Conservation (phyloP, 2,329 filamentous ascomycete genomes). For the Cercospora berteroae region DNA sequence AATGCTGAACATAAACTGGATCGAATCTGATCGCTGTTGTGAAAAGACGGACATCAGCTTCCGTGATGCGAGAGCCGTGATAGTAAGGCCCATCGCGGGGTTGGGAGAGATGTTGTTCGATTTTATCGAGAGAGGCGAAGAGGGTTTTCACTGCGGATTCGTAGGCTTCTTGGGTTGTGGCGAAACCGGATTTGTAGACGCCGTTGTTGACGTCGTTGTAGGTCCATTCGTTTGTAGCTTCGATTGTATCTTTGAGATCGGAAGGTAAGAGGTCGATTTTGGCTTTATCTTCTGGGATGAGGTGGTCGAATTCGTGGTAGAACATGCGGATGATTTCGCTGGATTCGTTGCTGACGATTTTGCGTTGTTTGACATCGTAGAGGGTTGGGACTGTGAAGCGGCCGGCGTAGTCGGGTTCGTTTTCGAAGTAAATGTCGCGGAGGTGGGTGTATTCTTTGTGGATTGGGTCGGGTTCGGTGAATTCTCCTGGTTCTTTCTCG, state of each 20-base stretch:
- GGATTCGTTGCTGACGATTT: constrained; percentile 88
- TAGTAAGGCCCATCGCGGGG: constrained; percentile 45
- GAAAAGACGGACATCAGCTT: constrained; percentile 53
- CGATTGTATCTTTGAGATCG: constrained; percentile 46
- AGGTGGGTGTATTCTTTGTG: constrained; percentile 69
- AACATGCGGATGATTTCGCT: constrained; percentile 92
- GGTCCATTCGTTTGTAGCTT: constrained; percentile 53
- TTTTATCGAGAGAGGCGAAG: constrained; percentile 50
- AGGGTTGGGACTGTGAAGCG: constrained; percentile 86
- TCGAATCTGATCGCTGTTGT: constrained; percentile 64
- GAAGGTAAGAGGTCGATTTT: constrained; percentile 48
- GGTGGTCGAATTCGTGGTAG: constrained; percentile 70
- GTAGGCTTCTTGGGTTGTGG: constrained; percentile 54
- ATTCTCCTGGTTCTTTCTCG: constrained; percentile 58
- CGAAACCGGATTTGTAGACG: constrained; percentile 54
- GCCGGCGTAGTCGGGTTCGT: constrained; percentile 68
- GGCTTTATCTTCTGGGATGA: constrained; percentile 46
- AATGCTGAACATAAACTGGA: constrained; percentile 56
- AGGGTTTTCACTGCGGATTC: constrained; percentile 46
- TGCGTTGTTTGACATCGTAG: constrained; percentile 72
- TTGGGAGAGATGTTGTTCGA: constrained; percentile 45
- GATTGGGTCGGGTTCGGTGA: constrained; percentile 61
- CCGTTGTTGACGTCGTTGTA: constrained; percentile 54
- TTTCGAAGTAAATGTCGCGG: constrained; percentile 75
- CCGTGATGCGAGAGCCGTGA: constrained; percentile 47